phyloP scores from a whole-genome alignment of 202 grass and related monocot genomes.

The Carex sylvatica region DNA sequence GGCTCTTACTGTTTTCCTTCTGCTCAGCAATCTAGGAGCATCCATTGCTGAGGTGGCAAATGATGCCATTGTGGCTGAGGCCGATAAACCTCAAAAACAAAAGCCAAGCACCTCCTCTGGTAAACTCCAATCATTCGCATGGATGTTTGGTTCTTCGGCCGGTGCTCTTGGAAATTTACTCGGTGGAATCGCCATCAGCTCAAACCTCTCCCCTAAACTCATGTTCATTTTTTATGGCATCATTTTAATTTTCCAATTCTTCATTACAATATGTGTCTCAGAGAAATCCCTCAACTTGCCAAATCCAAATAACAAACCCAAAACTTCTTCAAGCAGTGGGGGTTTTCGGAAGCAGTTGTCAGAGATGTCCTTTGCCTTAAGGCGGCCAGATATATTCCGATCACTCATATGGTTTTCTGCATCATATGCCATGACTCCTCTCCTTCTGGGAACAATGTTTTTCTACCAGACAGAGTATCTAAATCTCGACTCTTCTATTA shows the following conservation, averaged over 20 bases:
- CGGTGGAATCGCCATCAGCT: conserved; percentile 70
- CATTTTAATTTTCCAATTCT: conserved; percentile 68
- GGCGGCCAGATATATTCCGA: conserved; percentile 61
- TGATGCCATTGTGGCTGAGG: conserved; percentile 89
- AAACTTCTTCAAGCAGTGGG: conserved; percentile 37
- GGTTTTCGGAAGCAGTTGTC: conserved; percentile 70
- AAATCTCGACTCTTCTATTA: conserved; percentile 74
- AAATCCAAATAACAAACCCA: conserved; percentile 26
- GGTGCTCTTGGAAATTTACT: conserved; percentile 85
- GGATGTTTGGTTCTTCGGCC: conserved; percentile 74
- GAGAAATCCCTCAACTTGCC: conserved; percentile 86
- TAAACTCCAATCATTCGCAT: conserved; percentile 87
- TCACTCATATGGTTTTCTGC: conserved; percentile 74
- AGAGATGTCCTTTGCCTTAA: conserved; percentile 51
- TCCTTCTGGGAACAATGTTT: conserved; percentile 89
- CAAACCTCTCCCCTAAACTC: conserved; percentile 50
- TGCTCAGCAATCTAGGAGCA: conserved; percentile 92
- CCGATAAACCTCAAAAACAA: conserved; percentile 40
- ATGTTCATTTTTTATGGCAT: conserved; percentile 85
- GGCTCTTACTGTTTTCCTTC: conserved; percentile 69
- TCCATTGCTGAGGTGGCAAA: conserved; percentile 97
- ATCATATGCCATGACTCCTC: conserved; percentile 73
- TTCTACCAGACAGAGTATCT: conserved; percentile 93
- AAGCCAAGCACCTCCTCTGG: conserved; percentile 40
- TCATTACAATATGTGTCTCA: conserved; percentile 52